Evolutionary conservation across 129 eudicot species (phyloP).

Genomic region (Calendula officinalis): DNA sequence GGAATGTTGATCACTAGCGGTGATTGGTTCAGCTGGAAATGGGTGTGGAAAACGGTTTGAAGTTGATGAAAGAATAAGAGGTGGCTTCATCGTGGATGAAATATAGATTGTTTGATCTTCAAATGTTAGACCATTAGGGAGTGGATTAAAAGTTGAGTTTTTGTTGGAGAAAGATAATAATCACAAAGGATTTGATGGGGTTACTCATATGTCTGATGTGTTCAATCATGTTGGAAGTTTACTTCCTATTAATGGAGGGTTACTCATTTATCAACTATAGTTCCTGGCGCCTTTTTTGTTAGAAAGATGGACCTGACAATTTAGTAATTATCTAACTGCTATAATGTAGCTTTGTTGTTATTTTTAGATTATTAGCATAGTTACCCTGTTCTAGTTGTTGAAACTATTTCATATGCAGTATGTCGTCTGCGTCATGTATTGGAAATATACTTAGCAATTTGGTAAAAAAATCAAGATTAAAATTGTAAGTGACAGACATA

Average conservation of each 20-base stretch:
- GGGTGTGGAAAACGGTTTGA: slow-evolving; percentile 23
- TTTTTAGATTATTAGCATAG: slow-evolving; percentile 11
- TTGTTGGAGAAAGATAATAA: slow-evolving; percentile 33
- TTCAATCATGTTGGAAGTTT: slow-evolving; percentile 31
- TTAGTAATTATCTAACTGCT: slow-evolving; percentile 6
- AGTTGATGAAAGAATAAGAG: slow-evolving; percentile 32
- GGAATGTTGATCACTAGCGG: slow-evolving; percentile 11
- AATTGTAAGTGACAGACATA: background rate
- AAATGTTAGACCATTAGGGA: slow-evolving; percentile 28
- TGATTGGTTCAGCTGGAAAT: slow-evolving; percentile 20
- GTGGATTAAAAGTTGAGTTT: slow-evolving; percentile 28
- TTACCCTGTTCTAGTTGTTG: slow-evolving; percentile 11
- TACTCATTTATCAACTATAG: slow-evolving; percentile 9
- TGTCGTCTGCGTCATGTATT: slow-evolving; percentile 1
- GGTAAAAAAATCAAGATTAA: background rate
- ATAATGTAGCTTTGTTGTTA: slow-evolving; percentile 3
- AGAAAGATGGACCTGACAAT: slow-evolving; percentile 29
- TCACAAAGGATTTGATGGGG: slow-evolving; percentile 23
- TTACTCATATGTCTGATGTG: slow-evolving; percentile 33
- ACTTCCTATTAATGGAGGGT: slow-evolving; percentile 29
- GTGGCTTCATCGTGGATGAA: slow-evolving; percentile 30
- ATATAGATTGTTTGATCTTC: slow-evolving; percentile 23
- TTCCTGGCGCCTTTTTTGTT: slow-evolving; percentile 23
- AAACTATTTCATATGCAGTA: slow-evolving; percentile 1
- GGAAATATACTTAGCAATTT: background rate